Conservation (phyloP, 2,329 filamentous ascomycete genomes). For the Nothophoma quercina region DNA sequence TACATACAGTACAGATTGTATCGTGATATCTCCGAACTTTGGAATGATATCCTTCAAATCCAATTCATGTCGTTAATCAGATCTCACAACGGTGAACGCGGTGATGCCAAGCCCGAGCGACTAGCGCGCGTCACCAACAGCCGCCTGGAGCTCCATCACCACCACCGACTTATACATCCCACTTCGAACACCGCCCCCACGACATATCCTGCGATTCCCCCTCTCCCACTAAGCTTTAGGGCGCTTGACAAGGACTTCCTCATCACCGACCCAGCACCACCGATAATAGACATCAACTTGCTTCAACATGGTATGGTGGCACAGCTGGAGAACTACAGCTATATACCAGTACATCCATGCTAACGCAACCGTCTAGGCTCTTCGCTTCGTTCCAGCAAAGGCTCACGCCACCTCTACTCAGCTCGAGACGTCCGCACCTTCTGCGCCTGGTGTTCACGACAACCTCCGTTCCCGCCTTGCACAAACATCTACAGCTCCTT, state of each 20-base stretch:
- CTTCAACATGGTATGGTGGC: conserved; percentile 25
- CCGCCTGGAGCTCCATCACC: conserved; percentile 41
- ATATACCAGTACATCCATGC: background rate
- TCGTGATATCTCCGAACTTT: too few species aligned
- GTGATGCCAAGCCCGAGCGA: conserved; percentile 33
- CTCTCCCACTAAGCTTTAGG: too few species aligned
- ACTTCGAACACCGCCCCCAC: conserved; percentile 5
- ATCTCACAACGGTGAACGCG: background rate
- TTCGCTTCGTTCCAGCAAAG: conserved; percentile 84
- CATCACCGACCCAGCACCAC: background rate
- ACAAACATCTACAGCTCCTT: conserved; percentile 50
- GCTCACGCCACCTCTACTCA: conserved; percentile 65
- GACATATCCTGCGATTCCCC: background rate
- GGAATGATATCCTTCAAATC: too few species aligned
- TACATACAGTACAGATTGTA: too few species aligned
- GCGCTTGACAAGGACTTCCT: too few species aligned
- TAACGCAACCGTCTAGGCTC: conserved; percentile 61
- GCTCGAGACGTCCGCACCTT: conserved; percentile 73
- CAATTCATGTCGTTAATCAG: too few species aligned
- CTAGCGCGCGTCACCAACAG: conserved; percentile 40
- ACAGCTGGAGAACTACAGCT: background rate
- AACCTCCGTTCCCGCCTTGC: conserved; percentile 85
- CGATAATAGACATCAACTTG: background rate
- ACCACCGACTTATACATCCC: conserved; percentile 22
- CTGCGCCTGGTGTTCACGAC: conserved; percentile 91